Percentiles rank a stretch among this genome's conserved stretches.
Conservation (phyloP, 371 early-diverging fungal genomes). For the Funneliformis caledonium region DNA sequence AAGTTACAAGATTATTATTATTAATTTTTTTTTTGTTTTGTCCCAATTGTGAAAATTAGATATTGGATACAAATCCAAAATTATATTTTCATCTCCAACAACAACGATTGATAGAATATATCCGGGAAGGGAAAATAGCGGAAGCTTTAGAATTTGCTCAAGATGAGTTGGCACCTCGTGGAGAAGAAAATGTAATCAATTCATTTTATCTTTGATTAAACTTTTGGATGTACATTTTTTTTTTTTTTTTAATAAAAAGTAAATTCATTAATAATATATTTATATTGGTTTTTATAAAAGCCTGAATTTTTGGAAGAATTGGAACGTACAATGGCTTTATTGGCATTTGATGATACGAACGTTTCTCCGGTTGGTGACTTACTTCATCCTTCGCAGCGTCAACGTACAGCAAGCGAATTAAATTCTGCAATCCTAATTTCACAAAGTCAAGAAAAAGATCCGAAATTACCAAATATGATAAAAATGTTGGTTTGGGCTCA, state of each 20-base stretch:
- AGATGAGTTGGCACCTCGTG: constrained; percentile 95
- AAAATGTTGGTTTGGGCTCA: constrained; percentile 94
- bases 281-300: constrained; percentile 45
- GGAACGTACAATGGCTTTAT: constrained; percentile 93
- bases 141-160: constrained; percentile 96
- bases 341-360: constrained; percentile 83
- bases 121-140: constrained; percentile 74
- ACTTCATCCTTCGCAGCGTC: constrained; percentile 85
- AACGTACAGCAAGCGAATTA: constrained; percentile 91
- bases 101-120: constrained; percentile 94
- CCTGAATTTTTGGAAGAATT: constrained; percentile 93
- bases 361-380: constrained; percentile 81
- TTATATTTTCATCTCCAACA: constrained; percentile 95
- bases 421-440: constrained; percentile 91
- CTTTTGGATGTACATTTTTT: not conserved
- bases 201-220: not conserved
- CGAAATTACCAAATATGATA: constrained; percentile 87
- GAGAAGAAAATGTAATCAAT: constrained; percentile 80
- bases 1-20: not conserved
- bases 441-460: constrained; percentile 92
- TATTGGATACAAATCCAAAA: constrained; percentile 93
- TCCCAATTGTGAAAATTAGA: constrained; percentile 53
- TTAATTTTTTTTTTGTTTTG: not conserved
- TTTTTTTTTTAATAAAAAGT: not conserved
- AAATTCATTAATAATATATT: not conserved